phyloP scores from a whole-genome alignment of 208 protist species.

The Trypanosoma rangeli region DNA sequence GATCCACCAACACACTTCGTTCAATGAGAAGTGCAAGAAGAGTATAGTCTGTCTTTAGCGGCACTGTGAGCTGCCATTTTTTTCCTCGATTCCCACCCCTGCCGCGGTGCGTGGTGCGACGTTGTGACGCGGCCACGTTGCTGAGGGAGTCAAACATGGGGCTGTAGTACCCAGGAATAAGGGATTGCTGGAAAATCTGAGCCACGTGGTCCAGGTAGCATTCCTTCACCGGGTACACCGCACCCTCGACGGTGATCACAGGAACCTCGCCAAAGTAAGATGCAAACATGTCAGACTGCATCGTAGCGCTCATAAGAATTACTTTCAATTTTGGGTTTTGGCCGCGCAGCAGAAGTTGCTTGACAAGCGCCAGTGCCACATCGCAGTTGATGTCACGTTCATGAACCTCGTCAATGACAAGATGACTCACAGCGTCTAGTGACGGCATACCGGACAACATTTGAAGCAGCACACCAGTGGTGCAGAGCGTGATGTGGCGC shows the following conservation, averaged over 20 bases:
- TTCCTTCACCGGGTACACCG: constrained; percentile 69
- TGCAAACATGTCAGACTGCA: constrained; percentile 97
- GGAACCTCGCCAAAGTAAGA: constrained; percentile 92
- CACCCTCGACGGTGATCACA: constrained; percentile 73
- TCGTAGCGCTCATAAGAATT: constrained; percentile 98
- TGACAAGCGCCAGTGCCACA: constrained; percentile 97
- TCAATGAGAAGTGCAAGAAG: constrained; percentile 77
- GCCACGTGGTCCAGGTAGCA: constrained; percentile 75
- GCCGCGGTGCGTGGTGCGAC: background rate
- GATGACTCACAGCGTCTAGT: constrained; percentile 89
- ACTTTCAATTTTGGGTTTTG: constrained; percentile 90
- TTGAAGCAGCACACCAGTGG: constrained; percentile 97
- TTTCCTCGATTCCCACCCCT: constrained; percentile 2
- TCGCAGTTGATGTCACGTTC: constrained; percentile 99
- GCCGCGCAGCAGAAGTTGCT: constrained; percentile 64
- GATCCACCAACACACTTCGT: constrained; percentile 43
- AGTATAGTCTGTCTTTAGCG: constrained; percentile 73
- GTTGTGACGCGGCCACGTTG: background rate
- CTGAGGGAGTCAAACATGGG: constrained; percentile 54
- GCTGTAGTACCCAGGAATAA: constrained; percentile 30
- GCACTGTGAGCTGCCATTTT: constrained; percentile 8
- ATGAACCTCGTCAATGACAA: constrained; percentile 99
- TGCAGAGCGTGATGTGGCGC: constrained; percentile 96
- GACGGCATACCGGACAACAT: constrained; percentile 91
- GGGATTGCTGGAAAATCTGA: constrained; percentile 12